Percentiles rank a stretch among this genome's conserved stretches.
phyloP scores from a whole-genome alignment of 192 early-diverging fungal species.

The Coemansia sp. region DNA sequence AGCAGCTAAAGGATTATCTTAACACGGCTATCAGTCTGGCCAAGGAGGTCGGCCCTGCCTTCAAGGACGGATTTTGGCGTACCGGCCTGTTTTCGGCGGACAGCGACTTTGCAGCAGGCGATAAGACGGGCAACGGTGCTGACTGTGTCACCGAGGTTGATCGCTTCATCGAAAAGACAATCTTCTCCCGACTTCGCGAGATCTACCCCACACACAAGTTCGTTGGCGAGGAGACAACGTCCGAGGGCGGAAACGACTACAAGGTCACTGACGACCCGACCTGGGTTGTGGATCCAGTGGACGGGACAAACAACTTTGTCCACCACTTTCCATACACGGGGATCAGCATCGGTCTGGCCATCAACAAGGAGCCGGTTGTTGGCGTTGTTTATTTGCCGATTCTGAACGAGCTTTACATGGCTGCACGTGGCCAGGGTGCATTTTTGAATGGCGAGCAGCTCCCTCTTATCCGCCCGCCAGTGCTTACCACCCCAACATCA shows the following conservation, averaged over 20 bases:
- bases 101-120: constrained; percentile 32
- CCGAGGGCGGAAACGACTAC: constrained; percentile 56
- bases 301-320: constrained; percentile 79
- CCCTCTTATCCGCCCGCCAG: constrained; percentile 60
- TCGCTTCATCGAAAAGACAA: constrained; percentile 71
- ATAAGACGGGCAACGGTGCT: constrained; percentile 37
- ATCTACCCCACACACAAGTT: constrained; percentile 74
- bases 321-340: constrained; percentile 78
- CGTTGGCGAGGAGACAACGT: constrained; percentile 86
- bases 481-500: constrained; percentile 59
- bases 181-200: constrained; percentile 60
- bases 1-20: constrained; percentile 36
- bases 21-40: constrained; percentile 26
- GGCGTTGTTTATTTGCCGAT: constrained; percentile 93
- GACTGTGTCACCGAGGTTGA: constrained; percentile 81
- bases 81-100: constrained; percentile 33
- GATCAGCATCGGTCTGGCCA: constrained; percentile 81
- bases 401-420: constrained; percentile 73
- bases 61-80: constrained; percentile 53
- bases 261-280: constrained; percentile 71
- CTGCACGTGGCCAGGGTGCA: constrained; percentile 33
- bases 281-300: constrained; percentile 88
- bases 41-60: constrained; percentile 43
- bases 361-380: constrained; percentile 72
- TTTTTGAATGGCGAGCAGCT: constrained; percentile 52